A percentile compares a stretch with the other conserved stretches of the same genome.
phyloP scores from a whole-genome alignment of 106 monocot genomes.

The Phalaenopsis aphrodite region DNA sequence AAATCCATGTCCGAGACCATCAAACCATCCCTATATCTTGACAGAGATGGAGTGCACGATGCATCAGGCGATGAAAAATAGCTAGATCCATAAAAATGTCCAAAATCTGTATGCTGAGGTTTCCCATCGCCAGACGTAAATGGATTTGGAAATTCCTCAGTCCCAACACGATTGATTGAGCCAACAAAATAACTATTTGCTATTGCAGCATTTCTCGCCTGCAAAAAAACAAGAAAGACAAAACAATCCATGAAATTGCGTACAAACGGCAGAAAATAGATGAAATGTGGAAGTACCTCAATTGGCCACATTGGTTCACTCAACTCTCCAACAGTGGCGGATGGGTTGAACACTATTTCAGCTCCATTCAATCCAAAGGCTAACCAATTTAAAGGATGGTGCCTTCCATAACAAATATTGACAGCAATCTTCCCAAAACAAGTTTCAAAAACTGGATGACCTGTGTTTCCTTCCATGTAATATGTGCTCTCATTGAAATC shows the following conservation, averaged over 20 bases:
- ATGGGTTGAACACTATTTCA: constrained; percentile 97
- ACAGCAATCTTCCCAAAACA: constrained; percentile 81
- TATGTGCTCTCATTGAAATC: constrained; percentile 98
- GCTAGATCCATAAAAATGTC: constrained; percentile 91
- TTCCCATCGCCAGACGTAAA: constrained; percentile 97
- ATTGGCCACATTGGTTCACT: constrained; percentile 99
- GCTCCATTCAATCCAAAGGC: constrained; percentile 95
- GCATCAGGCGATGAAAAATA: constrained; percentile 85
- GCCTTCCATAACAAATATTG: constrained; percentile 95
- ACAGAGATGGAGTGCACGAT: constrained; percentile 76
- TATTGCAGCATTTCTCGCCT: constrained; percentile 93
- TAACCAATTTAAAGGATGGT: constrained; percentile 90
- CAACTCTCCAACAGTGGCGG: constrained; percentile 94
- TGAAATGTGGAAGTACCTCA: constrained; percentile 38
- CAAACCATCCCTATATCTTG: constrained; percentile 66
- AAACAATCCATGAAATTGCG: constrained; percentile 36
- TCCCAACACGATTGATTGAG: constrained; percentile 89
- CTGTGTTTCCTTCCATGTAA: constrained; percentile 92
- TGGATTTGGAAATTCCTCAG: constrained; percentile 80
- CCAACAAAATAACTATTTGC: constrained; percentile 87
- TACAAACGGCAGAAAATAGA: background rate
- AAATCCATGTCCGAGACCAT: constrained; percentile 86
- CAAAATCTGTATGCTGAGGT: constrained; percentile 75
- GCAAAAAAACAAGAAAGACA: constrained; percentile 7
- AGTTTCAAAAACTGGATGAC: constrained; percentile 97